Evolutionary conservation across 495 filamentous ascomycete genomes (phyloP), one percentile per base, ranked within the genome.

Genomic region (Trypethelium eluteriae): DNA sequence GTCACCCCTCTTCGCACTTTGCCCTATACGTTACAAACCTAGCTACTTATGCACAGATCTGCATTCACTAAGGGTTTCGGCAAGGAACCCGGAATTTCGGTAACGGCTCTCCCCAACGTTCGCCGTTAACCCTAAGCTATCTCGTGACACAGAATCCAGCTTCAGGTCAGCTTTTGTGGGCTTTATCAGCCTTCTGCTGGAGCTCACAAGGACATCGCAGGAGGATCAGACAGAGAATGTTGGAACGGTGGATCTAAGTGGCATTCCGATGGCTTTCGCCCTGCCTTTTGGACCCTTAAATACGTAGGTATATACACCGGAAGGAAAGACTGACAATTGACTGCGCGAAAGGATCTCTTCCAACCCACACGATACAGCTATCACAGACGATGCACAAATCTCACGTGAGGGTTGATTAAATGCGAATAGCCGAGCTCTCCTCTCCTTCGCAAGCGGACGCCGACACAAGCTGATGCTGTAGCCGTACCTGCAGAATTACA

Each of bases 51-150:
- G 53, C 53, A 36, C 32, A 35, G 53, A 59, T 59, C 49, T 18
- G 32, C 53, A 59, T 32, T 5, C 11, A 7, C 53, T 59, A 59
- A 59, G 53, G 53, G 53, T 59, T 35, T 59, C 53, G 53, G 53
- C 9, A 59, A 59, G 53, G 4, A 59, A 36, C 53, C 25, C 53
- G 53, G 53, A 36, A 18, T 32, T 59, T 18, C 36, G 36, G 53
- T 32, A 59, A 59, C 53, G 53, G 53, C 53, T 59, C 53, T 59
- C 53, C 53, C 53, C 53, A 59, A 59, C 53, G 53, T 59, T 59
- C 53, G 32, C 53, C 53, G 53, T 59, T 59, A 18, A 4, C 25
- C 53, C 7, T 14, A 9, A 35, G 53, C 53, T 59, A 35, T 18
- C 49, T 32, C 53, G 53, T 59, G 53, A 59, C 36, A 59, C 53